Percentiles rank a stretch among this genome's conserved stretches.
These are phyloP conservation scores for Fusarium sp. DNA, from an alignment of 2,329 filamentous ascomycete genomes.

Conservation along the genomic window DNA sequence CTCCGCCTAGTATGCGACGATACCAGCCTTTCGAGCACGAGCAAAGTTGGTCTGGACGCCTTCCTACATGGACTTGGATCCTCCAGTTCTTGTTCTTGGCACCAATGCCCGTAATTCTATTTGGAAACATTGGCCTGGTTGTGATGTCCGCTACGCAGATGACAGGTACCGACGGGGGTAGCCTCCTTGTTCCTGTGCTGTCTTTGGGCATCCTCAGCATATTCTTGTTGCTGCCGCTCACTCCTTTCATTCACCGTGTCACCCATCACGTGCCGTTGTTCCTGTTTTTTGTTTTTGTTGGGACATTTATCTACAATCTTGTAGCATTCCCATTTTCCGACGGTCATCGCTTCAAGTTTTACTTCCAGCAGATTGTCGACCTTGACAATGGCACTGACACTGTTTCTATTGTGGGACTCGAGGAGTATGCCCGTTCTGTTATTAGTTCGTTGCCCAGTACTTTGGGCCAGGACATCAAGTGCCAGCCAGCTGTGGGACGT, in stretches of 20 bases:
- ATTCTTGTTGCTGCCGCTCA: slow-evolving; percentile 79
- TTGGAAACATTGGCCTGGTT: slow-evolving; percentile 81
- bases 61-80: slow-evolving; percentile 90
- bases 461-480: slow-evolving; percentile 70
- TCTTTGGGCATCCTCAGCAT: slow-evolving; percentile 76
- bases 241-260: slow-evolving; percentile 89
- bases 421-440: slow-evolving; percentile 75
- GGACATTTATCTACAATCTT: slow-evolving; percentile 87
- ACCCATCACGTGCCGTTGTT: slow-evolving; percentile 86
- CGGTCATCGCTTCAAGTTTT: slow-evolving; percentile 84
- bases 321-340: slow-evolving; percentile 88
- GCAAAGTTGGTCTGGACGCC: slow-evolving; percentile 84
- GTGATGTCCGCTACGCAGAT: slow-evolving; percentile 80
- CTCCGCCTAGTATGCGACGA: slow-evolving; percentile 44
- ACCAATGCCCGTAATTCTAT: slow-evolving; percentile 81
- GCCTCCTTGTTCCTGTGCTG: slow-evolving; percentile 78
- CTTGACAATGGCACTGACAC: slow-evolving; percentile 78
- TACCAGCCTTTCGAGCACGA: slow-evolving; percentile 73
- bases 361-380: slow-evolving; percentile 85
- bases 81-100: slow-evolving; percentile 85
- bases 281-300: slow-evolving; percentile 78
- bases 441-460: slow-evolving; percentile 79
- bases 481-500: slow-evolving; percentile 59
- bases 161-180: slow-evolving; percentile 86
- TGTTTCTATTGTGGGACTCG: slow-evolving; percentile 77